Evolutionary conservation across 1,139 yeast genomes (phyloP), one percentile per base, ranked within the genome.

Genomic region (Candida tunisiensis): DNA sequence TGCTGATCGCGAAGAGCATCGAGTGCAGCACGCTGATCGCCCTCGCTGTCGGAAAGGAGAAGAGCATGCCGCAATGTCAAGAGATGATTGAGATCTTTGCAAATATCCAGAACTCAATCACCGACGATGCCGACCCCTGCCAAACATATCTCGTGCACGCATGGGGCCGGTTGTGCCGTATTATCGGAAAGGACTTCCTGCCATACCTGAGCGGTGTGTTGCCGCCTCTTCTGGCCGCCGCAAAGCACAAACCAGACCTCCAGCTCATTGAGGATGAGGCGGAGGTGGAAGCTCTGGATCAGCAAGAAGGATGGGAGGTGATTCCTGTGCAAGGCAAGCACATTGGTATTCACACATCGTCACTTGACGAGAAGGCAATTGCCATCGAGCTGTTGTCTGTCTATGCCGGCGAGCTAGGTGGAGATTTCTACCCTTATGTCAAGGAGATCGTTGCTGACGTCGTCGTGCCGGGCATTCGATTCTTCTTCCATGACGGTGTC

Each of bases 11-110:
- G 17, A 88, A 85, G 53, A 82, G 95, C 42, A 79, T 88, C 39
- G 98, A 88, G 54, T 88, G 98, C 53, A 74, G 93, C 5, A 79
- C 96, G 2, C 62, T 91, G 44, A 83, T 88, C 46, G 96, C 96
- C 0, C 60, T 75, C 29, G 98, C 98, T n/a, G 98, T 88, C 26
- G 98, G 98, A 18, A 74, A 74, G 44, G 94, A 83, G 40, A 79
- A 77, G 46, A 85, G 88, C 48, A 57, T 69, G 14, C 74, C 80
- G 15, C 82, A 79, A 44, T 70, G 80, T 24, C 69, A 66, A 34
- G 83, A 79, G 38, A 58, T 85, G 34, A 74, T 85, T 31, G 71
- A 70, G 38, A 55, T 78, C 16, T 74, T 83, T 42, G 82, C 75
- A 8, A 57, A 62, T 19, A 72, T 85, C 37, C 98, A 88, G 54